A percentile compares a stretch with the other conserved stretches of the same genome.
Conservation (phyloP, 257 asterid genomes). For the Solanum dulcamara region DNA sequence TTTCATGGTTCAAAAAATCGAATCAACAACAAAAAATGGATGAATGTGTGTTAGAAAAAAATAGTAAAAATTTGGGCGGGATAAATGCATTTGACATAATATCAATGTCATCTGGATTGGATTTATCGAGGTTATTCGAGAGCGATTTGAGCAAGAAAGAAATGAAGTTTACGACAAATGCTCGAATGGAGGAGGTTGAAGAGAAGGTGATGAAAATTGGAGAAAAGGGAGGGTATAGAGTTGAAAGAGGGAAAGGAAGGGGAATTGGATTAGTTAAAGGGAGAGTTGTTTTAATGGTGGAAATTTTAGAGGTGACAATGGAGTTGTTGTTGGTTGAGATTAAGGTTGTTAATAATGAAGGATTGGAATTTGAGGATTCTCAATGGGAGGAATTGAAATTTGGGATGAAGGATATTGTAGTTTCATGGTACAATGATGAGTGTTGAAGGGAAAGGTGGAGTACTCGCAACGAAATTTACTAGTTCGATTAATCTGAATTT, state of each 20-base stretch:
- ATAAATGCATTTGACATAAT: conserved; percentile 78
- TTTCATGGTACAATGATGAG: not conserved
- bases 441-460: no score
- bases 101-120: conserved; percentile 65
- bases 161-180: conserved; percentile 45
- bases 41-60: conserved; percentile 6
- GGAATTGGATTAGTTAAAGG: conserved; percentile 52
- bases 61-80: conserved; percentile 4
- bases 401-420: conserved; percentile 35
- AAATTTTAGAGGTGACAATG: conserved; percentile 39
- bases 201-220: conserved; percentile 42
- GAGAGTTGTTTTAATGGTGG: conserved; percentile 31
- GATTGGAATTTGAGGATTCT: conserved; percentile 35
- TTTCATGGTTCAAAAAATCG: conserved; percentile 62
- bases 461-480: not conserved
- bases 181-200: conserved; percentile 41
- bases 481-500: not conserved
- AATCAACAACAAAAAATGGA: not conserved
- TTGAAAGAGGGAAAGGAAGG: conserved; percentile 38
- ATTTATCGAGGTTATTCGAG: conserved; percentile 64
- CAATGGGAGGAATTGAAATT: conserved; percentile 55
- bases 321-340: conserved; percentile 63
- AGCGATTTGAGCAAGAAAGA: conserved; percentile 32
- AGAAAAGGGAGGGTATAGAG: conserved; percentile 36
- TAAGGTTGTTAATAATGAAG: conserved; percentile 47